These are phyloP conservation scores for Penicillium sp. DNA, from an alignment of 2,329 filamentous ascomycete species.

Conservation along the genomic window DNA sequence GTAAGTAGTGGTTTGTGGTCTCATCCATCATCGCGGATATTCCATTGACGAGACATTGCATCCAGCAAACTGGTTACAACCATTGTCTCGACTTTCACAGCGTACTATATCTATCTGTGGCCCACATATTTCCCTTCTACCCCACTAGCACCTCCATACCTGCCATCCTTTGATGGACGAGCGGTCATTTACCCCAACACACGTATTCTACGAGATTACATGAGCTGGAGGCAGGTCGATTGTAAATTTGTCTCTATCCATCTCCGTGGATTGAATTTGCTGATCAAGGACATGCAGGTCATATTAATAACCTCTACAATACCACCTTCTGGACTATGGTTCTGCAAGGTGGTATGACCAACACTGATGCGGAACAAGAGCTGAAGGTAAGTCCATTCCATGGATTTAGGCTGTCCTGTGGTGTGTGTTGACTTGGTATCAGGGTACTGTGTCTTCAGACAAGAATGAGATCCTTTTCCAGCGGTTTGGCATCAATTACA, in stretches of 20 bases:
- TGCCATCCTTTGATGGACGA: constrained; percentile 90
- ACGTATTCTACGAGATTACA: constrained; percentile 84
- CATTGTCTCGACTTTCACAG: constrained; percentile 88
- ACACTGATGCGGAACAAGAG: constrained; percentile 75
- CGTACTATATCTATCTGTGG: constrained; percentile 86
- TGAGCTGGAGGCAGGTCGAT: constrained; percentile 96
- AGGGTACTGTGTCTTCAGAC: constrained; percentile 81
- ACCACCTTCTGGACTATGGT: constrained; percentile 94
- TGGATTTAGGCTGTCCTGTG: not conserved
- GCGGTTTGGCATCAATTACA: constrained; percentile 91
- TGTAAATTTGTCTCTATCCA: constrained; percentile 58
- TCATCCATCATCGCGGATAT: not conserved
- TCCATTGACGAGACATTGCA: not conserved
- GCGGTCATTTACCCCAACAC: constrained; percentile 86
- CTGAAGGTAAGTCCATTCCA: constrained; percentile 61
- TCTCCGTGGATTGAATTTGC: not conserved
- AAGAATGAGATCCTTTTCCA: constrained; percentile 97
- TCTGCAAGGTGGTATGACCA: constrained; percentile 70
- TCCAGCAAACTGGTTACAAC: constrained; percentile 87
- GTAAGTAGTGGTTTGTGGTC: constrained; percentile 44
- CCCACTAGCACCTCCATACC: constrained; percentile 64
- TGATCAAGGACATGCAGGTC: constrained; percentile 54
- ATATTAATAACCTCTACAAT: constrained; percentile 99
- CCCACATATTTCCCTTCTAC: constrained; percentile 69
- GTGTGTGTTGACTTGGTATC: constrained; percentile 4